Evolutionary conservation across 164 flowering plant genomes (phyloP), one percentile per base, ranked within the genome.

Genomic region (Saururus chinensis): DNA sequence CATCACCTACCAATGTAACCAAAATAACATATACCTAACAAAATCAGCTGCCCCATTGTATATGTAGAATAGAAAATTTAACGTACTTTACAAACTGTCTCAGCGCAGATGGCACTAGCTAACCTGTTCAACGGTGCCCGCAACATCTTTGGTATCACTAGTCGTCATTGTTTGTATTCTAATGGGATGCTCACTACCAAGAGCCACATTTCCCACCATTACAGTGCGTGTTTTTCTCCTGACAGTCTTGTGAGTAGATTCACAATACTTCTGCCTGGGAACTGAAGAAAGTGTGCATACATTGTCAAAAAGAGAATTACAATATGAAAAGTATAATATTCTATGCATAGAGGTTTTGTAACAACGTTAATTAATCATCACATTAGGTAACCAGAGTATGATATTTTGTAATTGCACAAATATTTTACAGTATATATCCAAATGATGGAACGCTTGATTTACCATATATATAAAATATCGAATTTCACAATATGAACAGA

Each of bases 131-230:
- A 92, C 96, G 23, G 96, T 88, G 20, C 68, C 96, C 64, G 90
- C 86, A 60, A 87, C 84, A 81, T 89, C 88, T 76, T 92, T 92
- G 1, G 98, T 89, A 71, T 92, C 98, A 37, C 84, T 73, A 30
- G 98, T 92, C 19, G 98, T 92, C 98, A 92, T 89, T 5, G 98
- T 92, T 61, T 92, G 98, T 72, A 88, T 75, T 71, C 96, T 81
- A 56, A 92, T 92, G 19, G 98, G 98, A 78, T 92, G 96, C 45
- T 87, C 92, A 67, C 98, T 92, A n/a, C 98, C 98, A 74, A 89
- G 76, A 68, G 93, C 84, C 64, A 92, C 98, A 71, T 88, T 77
- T 57, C 98, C 98, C 52, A 88, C 87, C 96, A 86, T 88, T 72
- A 92, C 96, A 0, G 98, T 89, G 63, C 90, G 60, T 22, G 98